Evolutionary conservation across 768 basidiomycete genomes (phyloP).

Genomic region (Xerocomus potaroensis): DNA sequence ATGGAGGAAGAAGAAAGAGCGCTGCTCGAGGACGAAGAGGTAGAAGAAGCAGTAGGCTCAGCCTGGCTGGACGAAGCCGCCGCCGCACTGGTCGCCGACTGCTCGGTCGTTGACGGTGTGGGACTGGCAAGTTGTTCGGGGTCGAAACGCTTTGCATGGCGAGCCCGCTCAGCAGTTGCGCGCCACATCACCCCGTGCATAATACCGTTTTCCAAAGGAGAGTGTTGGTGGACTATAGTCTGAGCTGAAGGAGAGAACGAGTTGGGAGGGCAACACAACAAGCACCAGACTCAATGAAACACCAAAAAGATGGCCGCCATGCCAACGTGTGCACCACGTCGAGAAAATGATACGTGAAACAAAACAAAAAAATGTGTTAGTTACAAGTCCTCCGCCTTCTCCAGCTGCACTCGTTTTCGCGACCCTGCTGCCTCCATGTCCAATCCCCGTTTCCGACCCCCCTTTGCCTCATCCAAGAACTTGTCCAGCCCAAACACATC

Average conservation of each 20-base stretch:
- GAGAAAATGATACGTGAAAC: too few relatives aligned
- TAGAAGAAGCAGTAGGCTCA: slow-evolving; percentile 4
- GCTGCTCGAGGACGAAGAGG: slow-evolving; percentile 13
- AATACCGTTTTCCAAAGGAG: slow-evolving; percentile 7
- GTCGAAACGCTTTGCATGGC: slow-evolving; percentile 30
- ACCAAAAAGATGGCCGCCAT: slow-evolving; percentile 7
- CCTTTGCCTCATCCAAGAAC: slow-evolving; percentile 96
- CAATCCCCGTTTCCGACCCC: slow-evolving; percentile 85
- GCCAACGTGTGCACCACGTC: too few relatives aligned
- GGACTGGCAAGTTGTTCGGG: slow-evolving; percentile 8
- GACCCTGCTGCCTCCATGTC: slow-evolving; percentile 70
- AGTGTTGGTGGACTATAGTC: not conserved
- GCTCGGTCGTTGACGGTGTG: slow-evolving; percentile 2
- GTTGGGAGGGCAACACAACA: not conserved
- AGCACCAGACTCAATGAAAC: not conserved
- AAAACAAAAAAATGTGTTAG: slow-evolving; percentile 1
- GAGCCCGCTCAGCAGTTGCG: slow-evolving; percentile 31
- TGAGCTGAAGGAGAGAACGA: slow-evolving; percentile 15
- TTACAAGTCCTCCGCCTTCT: slow-evolving; percentile 51
- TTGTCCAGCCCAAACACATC: slow-evolving; percentile 97
- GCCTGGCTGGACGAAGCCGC: slow-evolving; percentile 1
- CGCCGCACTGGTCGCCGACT: not conserved
- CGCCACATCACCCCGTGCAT: slow-evolving; percentile 27
- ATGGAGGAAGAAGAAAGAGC: slow-evolving; percentile 9
- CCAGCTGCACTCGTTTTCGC: slow-evolving; percentile 66